Evolutionary conservation across 2,329 filamentous ascomycete species (phyloP), one percentile per base, ranked within the genome.

Genomic region (Phoma sp.): DNA sequence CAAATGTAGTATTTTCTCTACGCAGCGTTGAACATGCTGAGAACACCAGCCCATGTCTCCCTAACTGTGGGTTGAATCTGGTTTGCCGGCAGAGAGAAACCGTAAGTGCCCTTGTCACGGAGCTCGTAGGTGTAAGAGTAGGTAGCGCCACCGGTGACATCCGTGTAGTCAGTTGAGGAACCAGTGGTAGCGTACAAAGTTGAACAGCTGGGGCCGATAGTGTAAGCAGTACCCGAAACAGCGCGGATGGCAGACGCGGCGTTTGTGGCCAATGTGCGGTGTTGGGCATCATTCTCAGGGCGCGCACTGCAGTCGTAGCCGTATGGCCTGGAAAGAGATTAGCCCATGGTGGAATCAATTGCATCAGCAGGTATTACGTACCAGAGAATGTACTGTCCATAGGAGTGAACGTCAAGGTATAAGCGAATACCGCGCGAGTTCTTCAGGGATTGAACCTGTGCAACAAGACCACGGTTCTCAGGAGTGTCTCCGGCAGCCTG

Each of bases 341-440:
- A 50, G 40, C 6, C 5, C 6, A 11, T 10, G 18, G 20, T 14
- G 2, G 10, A 23, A 7, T 25, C 4, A 32, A n/a, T 2, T n/a
- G 26, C 20, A 29, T 5, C n/a, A 39, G n/a, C 2, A 17, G 18
- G 12, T 5, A 11, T 10, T 4, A 50, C 64, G 59, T 60, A 67
- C 64, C 64, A 66, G 7, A 69, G 61, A 11, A 69, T 66, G 47
- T 67, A 65, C 42, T 56, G 53, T 48, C 53, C 53, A 18, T 52
- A 56, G 5, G 42, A 54, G 36, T 89, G 87, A 66, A 83, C 83
- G 72, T 89, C 87, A 30, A 89, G 81, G 66, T 83, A 89, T 1
- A 87, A 77, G 57, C 83, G 80, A 40, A 88, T 77, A 2, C 83
- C 82, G 38, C 80, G 75, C 1, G 67, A 65, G 5, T 67, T 67